Evolutionary conservation across 805 yeast genomes (phyloP), one percentile per base, ranked within the genome.

Genomic region (Yamadazyma paraphyllophila): DNA sequence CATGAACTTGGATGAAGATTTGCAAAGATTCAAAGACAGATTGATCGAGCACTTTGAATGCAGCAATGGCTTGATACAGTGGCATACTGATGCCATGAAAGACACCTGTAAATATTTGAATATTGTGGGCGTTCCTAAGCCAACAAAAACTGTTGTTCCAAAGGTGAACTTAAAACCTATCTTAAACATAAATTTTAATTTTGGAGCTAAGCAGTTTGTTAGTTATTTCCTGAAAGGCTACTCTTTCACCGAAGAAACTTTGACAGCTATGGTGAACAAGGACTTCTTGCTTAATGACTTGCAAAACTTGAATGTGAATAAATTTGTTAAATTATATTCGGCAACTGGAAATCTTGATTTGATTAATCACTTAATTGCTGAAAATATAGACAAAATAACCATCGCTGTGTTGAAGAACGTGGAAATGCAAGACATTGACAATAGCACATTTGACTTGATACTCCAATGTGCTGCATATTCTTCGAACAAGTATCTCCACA

Each of bases 261-360:
- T 74, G 67, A 51, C 47, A 2, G 57, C 62, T 7, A 36, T 71
- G 3, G 52, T 68, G 20, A 68, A 61, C 40, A 55, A 58, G 20
- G 53, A 55, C 11, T 68, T 69, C 42, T 53, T 61, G 29, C 12
- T 44, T 29, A 38, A 34, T n/a, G 14, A 38, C 6, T 9, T 49
- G 33, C 27, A 41, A 10, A 45, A 36, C 8, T 9, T 45, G 1
- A 43, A 51, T 17, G n/a, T 45, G 38, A 39, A 29, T 11, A 42
- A 40, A 25, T 48, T 48, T 35, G 39, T 47, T 2, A 36, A 34
- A 7, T 16, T 41, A 27, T 14, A 46, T 7, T 32, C 48, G 26
- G 39, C 39, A 25, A 29, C 17, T 32, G 43, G 41, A 13, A 20
- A 34, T 14, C 7, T 32, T 3, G 13, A 35, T 7, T 41, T 51